Percentiles rank a stretch among this genome's conserved stretches.
These are phyloP conservation scores for Solanum verrucosum DNA, from an alignment of 257 asterid genomes.

Conservation along the genomic window DNA sequence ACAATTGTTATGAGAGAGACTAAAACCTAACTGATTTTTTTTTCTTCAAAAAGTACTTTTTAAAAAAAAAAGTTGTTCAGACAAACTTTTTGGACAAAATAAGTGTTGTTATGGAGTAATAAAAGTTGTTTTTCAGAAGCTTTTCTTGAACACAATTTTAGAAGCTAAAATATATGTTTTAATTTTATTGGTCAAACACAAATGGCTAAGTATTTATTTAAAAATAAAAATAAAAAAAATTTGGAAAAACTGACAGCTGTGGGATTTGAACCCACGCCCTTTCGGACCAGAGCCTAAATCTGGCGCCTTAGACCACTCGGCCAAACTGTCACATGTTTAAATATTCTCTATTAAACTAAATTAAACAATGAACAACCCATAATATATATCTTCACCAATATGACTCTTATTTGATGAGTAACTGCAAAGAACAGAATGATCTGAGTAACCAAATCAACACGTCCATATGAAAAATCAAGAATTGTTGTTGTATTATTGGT, in stretches of 20 bases:
- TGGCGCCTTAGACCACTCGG: slow-evolving; percentile 99
- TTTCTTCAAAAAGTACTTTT: too few species aligned
- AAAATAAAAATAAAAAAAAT: too few species aligned
- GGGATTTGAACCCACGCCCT: slow-evolving; percentile 99
- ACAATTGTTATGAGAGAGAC: background rate
- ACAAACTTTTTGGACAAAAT: too few species aligned
- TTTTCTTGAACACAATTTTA: too few species aligned
- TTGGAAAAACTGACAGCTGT: slow-evolving; percentile 55
- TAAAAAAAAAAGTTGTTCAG: too few species aligned
- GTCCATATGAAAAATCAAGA: background rate
- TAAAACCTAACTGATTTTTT: too few species aligned
- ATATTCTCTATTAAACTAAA: accelerated
- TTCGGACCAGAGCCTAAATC: slow-evolving; percentile 99
- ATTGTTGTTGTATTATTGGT: background rate
- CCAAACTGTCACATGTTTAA: slow-evolving; percentile 58
- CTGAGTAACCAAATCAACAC: background rate
- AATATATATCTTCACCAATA: background rate
- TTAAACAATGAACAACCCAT: too few species aligned
- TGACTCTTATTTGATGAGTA: background rate
- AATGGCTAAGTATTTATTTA: too few species aligned
- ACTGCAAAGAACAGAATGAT: background rate
- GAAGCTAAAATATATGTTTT: too few species aligned
- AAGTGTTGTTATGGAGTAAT: too few species aligned
- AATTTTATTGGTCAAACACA: too few species aligned
- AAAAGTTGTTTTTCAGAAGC: too few species aligned